phyloP scores from a whole-genome alignment of 2,329 filamentous ascomycete genomes.

The Penicillium digitatum region DNA sequence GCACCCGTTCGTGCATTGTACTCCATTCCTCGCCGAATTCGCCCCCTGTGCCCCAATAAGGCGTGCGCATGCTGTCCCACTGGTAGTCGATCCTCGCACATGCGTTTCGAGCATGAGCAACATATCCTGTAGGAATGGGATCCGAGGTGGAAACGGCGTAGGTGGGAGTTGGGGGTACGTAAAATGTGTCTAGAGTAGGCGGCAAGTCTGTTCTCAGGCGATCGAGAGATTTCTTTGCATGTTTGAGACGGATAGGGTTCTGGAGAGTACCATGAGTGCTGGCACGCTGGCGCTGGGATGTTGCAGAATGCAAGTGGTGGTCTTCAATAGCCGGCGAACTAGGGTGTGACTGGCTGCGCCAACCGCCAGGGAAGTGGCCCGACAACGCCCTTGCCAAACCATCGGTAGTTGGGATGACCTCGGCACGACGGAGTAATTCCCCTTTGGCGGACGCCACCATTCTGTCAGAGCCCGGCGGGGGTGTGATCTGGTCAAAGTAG shows the following conservation, averaged over 20 bases:
- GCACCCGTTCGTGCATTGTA: slow-evolving; percentile 86
- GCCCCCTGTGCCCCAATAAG: slow-evolving; percentile 83
- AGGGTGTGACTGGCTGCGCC: slow-evolving; percentile 44
- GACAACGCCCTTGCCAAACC: slow-evolving; percentile 38
- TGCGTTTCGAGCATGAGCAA: slow-evolving; percentile 82
- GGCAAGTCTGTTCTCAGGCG: slow-evolving; percentile 34
- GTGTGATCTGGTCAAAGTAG: slow-evolving; percentile 89
- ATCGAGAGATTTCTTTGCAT: slow-evolving; percentile 24
- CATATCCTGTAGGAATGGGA: slow-evolving; percentile 81
- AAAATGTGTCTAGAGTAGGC: slow-evolving; percentile 45
- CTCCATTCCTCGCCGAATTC: slow-evolving; percentile 92
- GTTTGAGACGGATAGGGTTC: slow-evolving; percentile 21
- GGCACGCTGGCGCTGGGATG: slow-evolving; percentile 42
- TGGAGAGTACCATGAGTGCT: slow-evolving; percentile 44
- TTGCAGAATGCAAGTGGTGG: neutral
- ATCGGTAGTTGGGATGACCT: slow-evolving; percentile 50
- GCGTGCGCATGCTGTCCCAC: slow-evolving; percentile 85
- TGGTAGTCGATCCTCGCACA: slow-evolving; percentile 87
- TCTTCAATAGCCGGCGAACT: slow-evolving; percentile 28
- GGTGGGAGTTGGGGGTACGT: slow-evolving; percentile 71
- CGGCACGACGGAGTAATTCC: slow-evolving; percentile 72
- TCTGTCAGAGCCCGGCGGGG: slow-evolving; percentile 76
- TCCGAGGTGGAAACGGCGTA: slow-evolving; percentile 79
- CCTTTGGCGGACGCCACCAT: slow-evolving; percentile 89
- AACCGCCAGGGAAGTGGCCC: slow-evolving; percentile 54